Percentiles rank a stretch among this genome's conserved stretches.
Conservation (phyloP, 139 green algal genomes). For the Picochlorum costavermella region DNA sequence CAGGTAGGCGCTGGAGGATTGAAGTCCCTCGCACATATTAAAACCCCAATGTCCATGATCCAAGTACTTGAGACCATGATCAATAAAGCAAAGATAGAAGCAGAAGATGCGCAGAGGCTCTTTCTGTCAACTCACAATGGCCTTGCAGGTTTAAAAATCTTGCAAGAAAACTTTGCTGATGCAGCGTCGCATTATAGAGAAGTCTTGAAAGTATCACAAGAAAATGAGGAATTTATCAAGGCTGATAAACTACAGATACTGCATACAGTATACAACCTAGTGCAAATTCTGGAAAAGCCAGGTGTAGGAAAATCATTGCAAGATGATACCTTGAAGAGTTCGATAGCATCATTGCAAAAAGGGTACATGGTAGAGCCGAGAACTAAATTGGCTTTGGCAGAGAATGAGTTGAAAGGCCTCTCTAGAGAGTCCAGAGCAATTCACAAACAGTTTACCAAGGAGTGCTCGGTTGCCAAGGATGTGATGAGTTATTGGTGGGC, state of each 20-base stretch:
- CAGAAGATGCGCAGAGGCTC: conserved; percentile 77
- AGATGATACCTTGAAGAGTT: conserved; percentile 33
- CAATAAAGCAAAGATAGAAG: conserved; percentile 62
- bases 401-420: conserved; percentile 28
- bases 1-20: conserved; percentile 72
- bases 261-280: conserved; percentile 81
- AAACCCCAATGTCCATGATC: conserved; percentile 69
- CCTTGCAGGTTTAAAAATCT: conserved; percentile 60
- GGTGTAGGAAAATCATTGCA: conserved; percentile 54
- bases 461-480: background rate
- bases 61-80: conserved; percentile 67
- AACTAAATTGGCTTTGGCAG: conserved; percentile 23
- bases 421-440: conserved; percentile 2
- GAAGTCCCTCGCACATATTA: conserved; percentile 21
- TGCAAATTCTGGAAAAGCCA: conserved; percentile 31
- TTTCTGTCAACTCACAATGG: conserved; percentile 71
- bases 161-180: conserved; percentile 31
- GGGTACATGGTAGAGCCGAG: conserved; percentile 47
- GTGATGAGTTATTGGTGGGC: conserved; percentile 11
- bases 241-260: conserved; percentile 75
- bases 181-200: conserved; percentile 61
- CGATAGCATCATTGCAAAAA: conserved; percentile 28
- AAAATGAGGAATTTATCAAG: conserved; percentile 33
- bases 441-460: background rate
- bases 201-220: conserved; percentile 36